A percentile compares a stretch with the other conserved stretches of the same genome.
Evolutionary conservation across 192 early-diverging fungal species (phyloP).

Genomic region (Linnemannia schmuckeri): DNA sequence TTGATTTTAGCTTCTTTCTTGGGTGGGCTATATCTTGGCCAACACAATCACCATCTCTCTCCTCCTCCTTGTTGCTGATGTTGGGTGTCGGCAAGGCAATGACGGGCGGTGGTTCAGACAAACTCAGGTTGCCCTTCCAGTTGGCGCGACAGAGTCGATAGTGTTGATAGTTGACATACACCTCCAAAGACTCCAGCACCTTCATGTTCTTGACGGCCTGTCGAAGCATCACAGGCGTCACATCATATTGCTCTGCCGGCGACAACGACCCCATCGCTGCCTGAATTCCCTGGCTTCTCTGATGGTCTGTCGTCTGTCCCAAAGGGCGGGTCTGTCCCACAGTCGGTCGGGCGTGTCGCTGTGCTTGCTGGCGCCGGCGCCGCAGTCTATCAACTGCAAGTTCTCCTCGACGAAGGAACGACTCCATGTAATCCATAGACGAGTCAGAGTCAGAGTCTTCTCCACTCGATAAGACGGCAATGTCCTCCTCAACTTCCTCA

Average conservation of each 20-base stretch:
- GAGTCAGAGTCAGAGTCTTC: neutral
- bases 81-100: neutral
- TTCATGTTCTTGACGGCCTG: constrained; percentile 13
- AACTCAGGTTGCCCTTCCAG: constrained; percentile 20
- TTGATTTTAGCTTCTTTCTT: neutral
- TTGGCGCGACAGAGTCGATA: constrained; percentile 15
- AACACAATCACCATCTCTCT: neutral
- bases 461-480: neutral
- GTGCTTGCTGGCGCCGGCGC: neutral
- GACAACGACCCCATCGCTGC: neutral
- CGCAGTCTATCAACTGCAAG: neutral
- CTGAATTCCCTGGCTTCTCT: neutral
- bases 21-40: neutral
- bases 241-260: constrained; percentile 15
- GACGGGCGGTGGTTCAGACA: neutral
- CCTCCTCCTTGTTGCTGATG: neutral
- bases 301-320: neutral
- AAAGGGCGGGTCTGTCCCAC: neutral
- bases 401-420: neutral
- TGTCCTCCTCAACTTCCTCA: neutral
- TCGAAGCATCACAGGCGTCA: constrained; percentile 29
- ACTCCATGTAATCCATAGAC: neutral
- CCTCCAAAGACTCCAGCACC: constrained; percentile 11
- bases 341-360: neutral
- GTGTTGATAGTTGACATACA: constrained; percentile 33